Evolutionary conservation across 345 rosid genomes (phyloP), one percentile per base, ranked within the genome.

Genomic region (Rhizophora mangle): DNA sequence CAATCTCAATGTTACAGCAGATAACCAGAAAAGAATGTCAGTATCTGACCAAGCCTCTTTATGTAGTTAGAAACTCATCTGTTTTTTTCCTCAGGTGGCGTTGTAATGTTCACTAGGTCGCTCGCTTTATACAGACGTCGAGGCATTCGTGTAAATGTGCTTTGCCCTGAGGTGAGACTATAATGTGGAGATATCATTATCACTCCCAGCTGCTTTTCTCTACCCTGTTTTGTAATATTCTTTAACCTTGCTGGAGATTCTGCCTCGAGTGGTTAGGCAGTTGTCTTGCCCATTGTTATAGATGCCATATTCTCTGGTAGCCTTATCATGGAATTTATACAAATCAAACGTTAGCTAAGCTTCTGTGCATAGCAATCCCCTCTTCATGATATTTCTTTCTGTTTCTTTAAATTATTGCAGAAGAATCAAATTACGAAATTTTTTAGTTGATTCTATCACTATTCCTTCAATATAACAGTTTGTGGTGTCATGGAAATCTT

Each of bases 91-190:
- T 37, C 77, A 94, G 98, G 83, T 7, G 97, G 97, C 43, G 93
- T 94, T 73, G 76, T 89, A 53, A 73, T 94, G 81, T 94, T 94
- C 81, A 87, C 99, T 36, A 88, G 99, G 82, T 84, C 99, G 64
- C 82, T 94, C 65, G 81, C 64, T 20, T 79, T 78, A 47, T 79
- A 69, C 65, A 82, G 72, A 78, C 90, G 82, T 51, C 75, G 69
- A 74, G 99, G 97, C 68, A 91, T 94, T 62, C 93, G 99, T 34
- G 60, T 91, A 75, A 94, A 94, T 76, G 99, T 85, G 63, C 96
- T 94, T 80, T 94, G 99, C 83, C 99, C 98, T n/a, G 98, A 93
- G 96, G 98, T 90, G 71, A 76, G 76, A n/a, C 19, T 24, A 37
- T 37, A 20, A 19, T 9, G 4, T 26, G 16, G 18, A 69, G 39